These are phyloP conservation scores for Myotisia sp. DNA, from an alignment of 2,329 filamentous ascomycete species.

Conservation along the genomic window DNA sequence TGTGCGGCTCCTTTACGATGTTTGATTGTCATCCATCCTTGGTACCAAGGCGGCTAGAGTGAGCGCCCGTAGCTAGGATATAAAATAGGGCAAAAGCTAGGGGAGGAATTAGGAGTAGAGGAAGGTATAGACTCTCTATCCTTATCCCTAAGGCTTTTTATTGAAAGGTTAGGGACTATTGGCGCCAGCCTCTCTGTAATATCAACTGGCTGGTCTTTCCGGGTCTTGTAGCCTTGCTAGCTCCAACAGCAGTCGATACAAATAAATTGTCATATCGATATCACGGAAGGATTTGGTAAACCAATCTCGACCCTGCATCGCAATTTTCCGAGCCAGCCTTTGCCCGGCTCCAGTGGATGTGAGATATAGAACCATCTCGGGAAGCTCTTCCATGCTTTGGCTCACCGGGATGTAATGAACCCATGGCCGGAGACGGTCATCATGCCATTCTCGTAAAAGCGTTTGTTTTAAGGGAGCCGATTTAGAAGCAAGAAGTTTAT, in stretches of 20 bases:
- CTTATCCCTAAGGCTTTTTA: no score
- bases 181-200: no score
- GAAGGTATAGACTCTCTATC: no score
- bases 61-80: background rate
- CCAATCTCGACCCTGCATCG: conserved; percentile 12
- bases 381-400: conserved; percentile 14
- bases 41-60: no score
- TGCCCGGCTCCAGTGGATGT: conserved; percentile 11
- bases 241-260: conserved; percentile 14
- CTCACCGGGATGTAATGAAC: conserved; percentile 17
- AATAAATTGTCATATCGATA: conserved; percentile 13
- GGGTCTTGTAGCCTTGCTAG: conserved; percentile 12
- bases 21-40: no score
- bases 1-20: no score
- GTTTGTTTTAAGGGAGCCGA: conserved; percentile 15
- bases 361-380: conserved; percentile 13
- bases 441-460: conserved; percentile 16
- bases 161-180: no score
- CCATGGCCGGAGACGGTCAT: conserved; percentile 15
- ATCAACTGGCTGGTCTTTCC: conserved; percentile 7
- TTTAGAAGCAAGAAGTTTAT: conserved; percentile 13
- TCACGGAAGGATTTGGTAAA: conserved; percentile 11
- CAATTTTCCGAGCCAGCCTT: conserved; percentile 10
- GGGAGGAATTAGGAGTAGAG: no score
- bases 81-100: background rate